Percentiles rank a stretch among this genome's conserved stretches.
Conservation (phyloP, 805 yeast species). For the Candida multigemmis region DNA sequence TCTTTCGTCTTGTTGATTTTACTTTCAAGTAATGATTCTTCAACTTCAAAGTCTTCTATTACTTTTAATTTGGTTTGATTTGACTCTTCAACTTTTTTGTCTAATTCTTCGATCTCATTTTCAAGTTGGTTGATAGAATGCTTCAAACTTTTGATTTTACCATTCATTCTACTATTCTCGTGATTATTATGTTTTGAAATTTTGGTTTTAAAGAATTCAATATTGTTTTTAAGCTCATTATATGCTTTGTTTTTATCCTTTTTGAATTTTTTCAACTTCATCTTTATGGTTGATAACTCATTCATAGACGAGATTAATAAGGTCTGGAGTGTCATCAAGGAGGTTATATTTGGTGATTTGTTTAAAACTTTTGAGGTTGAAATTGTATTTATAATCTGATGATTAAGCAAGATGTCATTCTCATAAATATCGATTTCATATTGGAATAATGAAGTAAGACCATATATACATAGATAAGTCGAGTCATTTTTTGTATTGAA, state of each 20-base stretch:
- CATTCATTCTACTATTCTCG: constrained; percentile 21
- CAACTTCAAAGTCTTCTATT: constrained; percentile 7
- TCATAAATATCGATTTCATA: constrained; percentile 23
- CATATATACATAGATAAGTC: constrained; percentile 18
- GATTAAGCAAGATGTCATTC: constrained; percentile 8
- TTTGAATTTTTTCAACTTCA: constrained; percentile 21
- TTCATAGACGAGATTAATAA: constrained; percentile 23
- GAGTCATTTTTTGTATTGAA: constrained; percentile 6
- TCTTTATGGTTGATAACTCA: constrained; percentile 12
- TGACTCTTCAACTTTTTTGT: constrained; percentile 8
- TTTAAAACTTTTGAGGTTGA: constrained; percentile 12
- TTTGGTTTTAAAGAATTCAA: constrained; percentile 20
- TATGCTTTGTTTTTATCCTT: constrained; percentile 28
- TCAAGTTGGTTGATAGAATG: constrained; percentile 31
- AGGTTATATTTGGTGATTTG: constrained; percentile 15
- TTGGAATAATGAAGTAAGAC: constrained; percentile 27
- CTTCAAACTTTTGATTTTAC: constrained; percentile 30
- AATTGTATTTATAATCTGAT: constrained; percentile 21
- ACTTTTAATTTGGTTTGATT: constrained; percentile 6
- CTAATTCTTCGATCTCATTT: constrained; percentile 18
- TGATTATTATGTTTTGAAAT: constrained; percentile 19
- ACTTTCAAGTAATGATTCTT: too few relatives aligned
- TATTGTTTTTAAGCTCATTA: constrained; percentile 21
- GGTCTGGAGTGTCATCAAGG: constrained; percentile 21
- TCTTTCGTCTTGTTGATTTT: too few relatives aligned